These are phyloP conservation scores for Thymus quinquecostatus DNA, from an alignment of 257 asterid genomes.

Conservation along the genomic window DNA sequence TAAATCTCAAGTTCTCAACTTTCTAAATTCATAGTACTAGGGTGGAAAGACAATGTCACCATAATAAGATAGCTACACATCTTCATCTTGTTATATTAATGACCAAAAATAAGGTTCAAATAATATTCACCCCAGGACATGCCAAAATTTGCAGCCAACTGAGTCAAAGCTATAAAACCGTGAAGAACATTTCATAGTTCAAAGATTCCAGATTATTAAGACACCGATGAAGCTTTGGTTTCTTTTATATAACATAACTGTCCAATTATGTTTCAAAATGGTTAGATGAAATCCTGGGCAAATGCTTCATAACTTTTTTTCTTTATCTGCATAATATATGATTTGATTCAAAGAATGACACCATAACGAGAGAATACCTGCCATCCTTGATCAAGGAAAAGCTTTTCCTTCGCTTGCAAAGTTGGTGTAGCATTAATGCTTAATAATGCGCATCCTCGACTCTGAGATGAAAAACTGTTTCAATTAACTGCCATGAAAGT, in stretches of 20 bases:
- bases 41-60: no score
- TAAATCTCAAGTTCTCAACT: no score
- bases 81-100: no score
- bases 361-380: slow-evolving; percentile 56
- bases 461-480: slow-evolving; percentile 48
- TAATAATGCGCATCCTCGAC: slow-evolving; percentile 86
- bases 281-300: not conserved
- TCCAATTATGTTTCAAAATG: not conserved
- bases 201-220: not conserved
- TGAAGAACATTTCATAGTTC: not conserved
- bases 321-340: not conserved
- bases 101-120: no score
- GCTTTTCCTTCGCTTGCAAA: slow-evolving; percentile 81
- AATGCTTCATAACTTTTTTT: not conserved
- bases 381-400: slow-evolving; percentile 97
- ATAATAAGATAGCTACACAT: no score
- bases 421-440: slow-evolving; percentile 91
- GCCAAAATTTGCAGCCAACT: not conserved
- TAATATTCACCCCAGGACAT: not conserved
- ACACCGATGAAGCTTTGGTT: not conserved
- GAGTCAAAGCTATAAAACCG: slow-evolving; percentile 7
- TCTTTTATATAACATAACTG: not conserved
- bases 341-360: not conserved
- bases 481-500: slow-evolving; percentile 20
- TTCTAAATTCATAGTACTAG: no score